phyloP scores from a whole-genome alignment of 1,284 basidiomycete species.

The Blastosporella zonata region DNA sequence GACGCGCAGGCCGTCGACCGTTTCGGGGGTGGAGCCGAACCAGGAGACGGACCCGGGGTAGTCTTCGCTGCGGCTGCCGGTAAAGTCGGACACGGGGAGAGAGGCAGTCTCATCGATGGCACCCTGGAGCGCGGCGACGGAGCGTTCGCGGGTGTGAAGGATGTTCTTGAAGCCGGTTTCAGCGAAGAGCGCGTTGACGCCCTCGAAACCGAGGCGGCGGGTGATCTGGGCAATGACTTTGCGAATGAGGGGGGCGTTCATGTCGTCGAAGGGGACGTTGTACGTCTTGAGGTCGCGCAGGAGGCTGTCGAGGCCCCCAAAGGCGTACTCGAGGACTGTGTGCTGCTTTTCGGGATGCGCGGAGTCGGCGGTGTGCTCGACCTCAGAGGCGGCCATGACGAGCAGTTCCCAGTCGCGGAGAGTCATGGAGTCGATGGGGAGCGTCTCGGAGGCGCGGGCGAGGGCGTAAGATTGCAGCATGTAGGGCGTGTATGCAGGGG shows the following conservation, averaged over 20 bases:
- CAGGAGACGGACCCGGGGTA: slow-evolving; percentile 15
- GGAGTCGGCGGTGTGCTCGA: slow-evolving; percentile 22
- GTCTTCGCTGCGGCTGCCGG: not conserved
- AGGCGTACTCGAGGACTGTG: slow-evolving; percentile 26
- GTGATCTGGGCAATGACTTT: slow-evolving; percentile 26
- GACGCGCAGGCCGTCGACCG: not conserved
- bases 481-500: slow-evolving; percentile 21
- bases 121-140: not conserved
- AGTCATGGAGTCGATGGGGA: slow-evolving; percentile 23
- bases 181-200: slow-evolving; percentile 23
- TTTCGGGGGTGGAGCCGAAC: not conserved
- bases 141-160: slow-evolving; percentile 20
- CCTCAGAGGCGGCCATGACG: slow-evolving; percentile 30
- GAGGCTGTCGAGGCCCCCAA: slow-evolving; percentile 30
- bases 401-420: slow-evolving; percentile 33
- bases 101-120: slow-evolving; percentile 12
- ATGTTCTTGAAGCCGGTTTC: slow-evolving; percentile 30
- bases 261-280: slow-evolving; percentile 22
- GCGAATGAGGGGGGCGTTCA: slow-evolving; percentile 23
- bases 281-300: slow-evolving; percentile 31
- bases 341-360: slow-evolving; percentile 19
- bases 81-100: not conserved
- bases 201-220: slow-evolving; percentile 23
- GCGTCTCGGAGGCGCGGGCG: slow-evolving; percentile 19
- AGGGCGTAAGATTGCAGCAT: slow-evolving; percentile 34